Conservation (phyloP, 306 rosid species). For the Cucurbita moschata region DNA sequence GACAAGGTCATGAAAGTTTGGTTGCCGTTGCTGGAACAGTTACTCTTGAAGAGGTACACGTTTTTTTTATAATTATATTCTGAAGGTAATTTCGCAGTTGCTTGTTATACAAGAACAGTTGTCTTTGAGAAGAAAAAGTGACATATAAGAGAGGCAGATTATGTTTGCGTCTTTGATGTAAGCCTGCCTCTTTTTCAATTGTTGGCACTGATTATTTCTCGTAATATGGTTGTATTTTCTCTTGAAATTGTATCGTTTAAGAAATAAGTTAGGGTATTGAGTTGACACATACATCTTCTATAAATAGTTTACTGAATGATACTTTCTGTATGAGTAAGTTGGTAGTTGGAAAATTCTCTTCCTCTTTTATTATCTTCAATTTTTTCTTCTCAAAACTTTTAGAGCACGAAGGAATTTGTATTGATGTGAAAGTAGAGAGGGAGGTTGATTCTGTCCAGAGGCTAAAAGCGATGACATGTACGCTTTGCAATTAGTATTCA, state of each 20-base stretch:
- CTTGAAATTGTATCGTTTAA: not conserved
- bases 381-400: not conserved
- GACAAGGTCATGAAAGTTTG: slow-evolving; percentile 92
- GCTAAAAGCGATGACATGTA: not conserved
- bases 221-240: not conserved
- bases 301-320: not conserved
- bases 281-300: not conserved
- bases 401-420: not conserved
- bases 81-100: not conserved
- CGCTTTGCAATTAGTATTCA: not conserved
- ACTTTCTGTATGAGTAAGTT: not conserved
- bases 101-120: not conserved
- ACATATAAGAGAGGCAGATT: not conserved
- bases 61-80: not conserved
- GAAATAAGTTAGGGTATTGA: not conserved
- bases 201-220: not conserved
- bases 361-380: not conserved
- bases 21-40: slow-evolving; percentile 86
- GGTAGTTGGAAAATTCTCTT: not conserved
- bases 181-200: not conserved
- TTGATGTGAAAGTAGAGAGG: not conserved
- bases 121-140: not conserved
- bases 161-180: not conserved
- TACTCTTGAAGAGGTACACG: slow-evolving; percentile 76
- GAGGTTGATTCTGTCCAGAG: not conserved